Evolutionary conservation across 371 early-diverging fungal genomes (phyloP), one percentile per base, ranked within the genome.

Genomic region (Chytridiales sp.): DNA sequence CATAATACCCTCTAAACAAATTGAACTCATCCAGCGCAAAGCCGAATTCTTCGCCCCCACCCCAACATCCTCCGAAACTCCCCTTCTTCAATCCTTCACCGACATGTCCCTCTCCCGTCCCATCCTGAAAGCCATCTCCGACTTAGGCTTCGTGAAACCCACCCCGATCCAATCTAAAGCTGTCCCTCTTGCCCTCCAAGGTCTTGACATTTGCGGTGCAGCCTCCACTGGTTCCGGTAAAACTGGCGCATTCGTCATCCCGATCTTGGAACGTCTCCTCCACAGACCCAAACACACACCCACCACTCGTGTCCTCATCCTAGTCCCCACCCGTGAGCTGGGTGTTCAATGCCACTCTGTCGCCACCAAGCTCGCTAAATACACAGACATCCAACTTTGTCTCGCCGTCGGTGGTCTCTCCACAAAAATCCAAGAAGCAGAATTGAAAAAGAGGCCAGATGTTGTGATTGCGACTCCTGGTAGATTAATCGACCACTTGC

Each of bases 191-290:
- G 97, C 96, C 1, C 81, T 99, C 41, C 84, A 91, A 66, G 99
- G 99, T 64, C 91, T 93, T 68, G 99, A 99, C 76, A 94, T 99
- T 65, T 98, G 99, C 70, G 99, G 98, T 75, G 93, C 98, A 66
- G 99, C 99, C 13, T 93, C 93, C 22, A 99, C 99, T 1, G 99
- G 99, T 56, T 97, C 98, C 27, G 99, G 99, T 69, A 99, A 99
- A 78, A 99, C 99, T 0, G 86, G 95, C 2, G 98, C 99, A 0
- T 99, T 99, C 76, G 72, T 98, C 53, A 88, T 99, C 0, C 99
- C 99, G 13, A 91, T 97, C 32, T 72, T 99, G 52, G 98, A 98
- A 72, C 86, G 97, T 69, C 82, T 98, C 19, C 76, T 94, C 19
- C 94, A 88, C 70, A 84, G 94, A 34, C 93, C 95, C 30, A 84